A percentile compares a stretch with the other conserved stretches of the same genome.
Conservation (phyloP, 345 rosid genomes). For the Eucalyptus regnans region DNA sequence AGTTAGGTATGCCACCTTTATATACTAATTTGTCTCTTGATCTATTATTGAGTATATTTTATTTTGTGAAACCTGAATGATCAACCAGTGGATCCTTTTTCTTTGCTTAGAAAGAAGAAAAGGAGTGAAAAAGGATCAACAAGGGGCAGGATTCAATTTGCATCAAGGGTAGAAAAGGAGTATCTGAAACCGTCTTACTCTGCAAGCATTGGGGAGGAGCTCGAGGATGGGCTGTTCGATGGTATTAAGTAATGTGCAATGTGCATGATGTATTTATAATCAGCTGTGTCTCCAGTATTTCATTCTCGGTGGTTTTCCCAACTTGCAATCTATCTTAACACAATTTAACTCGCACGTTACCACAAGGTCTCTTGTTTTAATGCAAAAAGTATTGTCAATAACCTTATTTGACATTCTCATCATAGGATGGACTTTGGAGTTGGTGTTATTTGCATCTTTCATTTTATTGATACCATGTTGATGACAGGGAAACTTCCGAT, state of each 20-base stretch:
- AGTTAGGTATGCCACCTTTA: slow-evolving; percentile 37
- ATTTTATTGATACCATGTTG: not conserved
- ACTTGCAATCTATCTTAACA: not conserved
- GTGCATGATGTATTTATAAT: not conserved
- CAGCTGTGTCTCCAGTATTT: not conserved
- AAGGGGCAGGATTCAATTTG: slow-evolving; percentile 43
- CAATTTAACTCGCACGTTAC: not conserved
- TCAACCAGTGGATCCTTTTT: not conserved
- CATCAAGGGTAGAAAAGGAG: slow-evolving; percentile 87
- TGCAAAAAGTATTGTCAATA: not conserved
- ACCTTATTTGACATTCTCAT: not conserved
- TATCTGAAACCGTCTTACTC: slow-evolving; percentile 72
- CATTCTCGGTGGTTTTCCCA: not conserved
- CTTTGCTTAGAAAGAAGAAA: slow-evolving; percentile 51
- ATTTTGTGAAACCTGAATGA: not conserved
- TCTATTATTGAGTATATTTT: not conserved
- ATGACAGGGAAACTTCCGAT: not conserved
- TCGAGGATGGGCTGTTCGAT: slow-evolving; percentile 92
- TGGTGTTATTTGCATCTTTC: not conserved
- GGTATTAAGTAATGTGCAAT: slow-evolving; percentile 25
- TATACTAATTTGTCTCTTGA: not conserved
- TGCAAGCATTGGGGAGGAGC: slow-evolving; percentile 73
- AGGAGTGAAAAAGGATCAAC: slow-evolving; percentile 30
- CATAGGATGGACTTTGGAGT: not conserved
- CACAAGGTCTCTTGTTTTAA: not conserved